phyloP scores from a whole-genome alignment of 176 grass and related monocot species.

The Ananas comosus region DNA sequence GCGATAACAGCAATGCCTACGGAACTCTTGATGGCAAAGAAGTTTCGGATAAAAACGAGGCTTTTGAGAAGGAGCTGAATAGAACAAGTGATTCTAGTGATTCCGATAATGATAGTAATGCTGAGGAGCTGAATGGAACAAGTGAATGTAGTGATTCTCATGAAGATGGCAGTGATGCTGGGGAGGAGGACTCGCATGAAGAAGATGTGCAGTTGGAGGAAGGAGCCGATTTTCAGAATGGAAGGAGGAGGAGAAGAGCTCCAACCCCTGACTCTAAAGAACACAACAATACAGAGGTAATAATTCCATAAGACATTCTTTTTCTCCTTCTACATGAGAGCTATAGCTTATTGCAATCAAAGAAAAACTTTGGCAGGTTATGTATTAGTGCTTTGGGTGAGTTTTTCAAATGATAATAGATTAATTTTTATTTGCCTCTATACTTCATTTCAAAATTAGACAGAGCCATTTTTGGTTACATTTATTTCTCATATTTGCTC shows the following conservation, averaged over 20 bases:
- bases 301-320: background rate
- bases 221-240: slow-evolving; percentile 44
- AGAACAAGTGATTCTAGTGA: slow-evolving; percentile 5
- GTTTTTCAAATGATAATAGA: no score
- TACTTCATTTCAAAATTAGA: no score
- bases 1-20: slow-evolving; percentile 12
- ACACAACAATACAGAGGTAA: slow-evolving; percentile 25
- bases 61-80: background rate
- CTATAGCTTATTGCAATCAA: background rate
- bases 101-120: slow-evolving; percentile 26
- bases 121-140: slow-evolving; percentile 18
- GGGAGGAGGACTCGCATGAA: slow-evolving; percentile 28
- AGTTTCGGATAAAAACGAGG: slow-evolving; percentile 1
- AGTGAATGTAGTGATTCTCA: slow-evolving; percentile 29
- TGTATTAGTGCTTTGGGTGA: no score
- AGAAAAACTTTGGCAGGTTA: no score
- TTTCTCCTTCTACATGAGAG: background rate
- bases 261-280: slow-evolving; percentile 69
- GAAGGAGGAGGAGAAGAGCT: slow-evolving; percentile 77
- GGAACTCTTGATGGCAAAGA: background rate
- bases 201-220: slow-evolving; percentile 48
- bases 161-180: slow-evolving; percentile 41
- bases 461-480: no score
- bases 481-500: no score
- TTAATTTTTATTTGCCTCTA: no score